These are phyloP conservation scores for Zymoseptoria ardabiliae DNA, from an alignment of 2,329 filamentous ascomycete species.

Conservation along the genomic window DNA sequence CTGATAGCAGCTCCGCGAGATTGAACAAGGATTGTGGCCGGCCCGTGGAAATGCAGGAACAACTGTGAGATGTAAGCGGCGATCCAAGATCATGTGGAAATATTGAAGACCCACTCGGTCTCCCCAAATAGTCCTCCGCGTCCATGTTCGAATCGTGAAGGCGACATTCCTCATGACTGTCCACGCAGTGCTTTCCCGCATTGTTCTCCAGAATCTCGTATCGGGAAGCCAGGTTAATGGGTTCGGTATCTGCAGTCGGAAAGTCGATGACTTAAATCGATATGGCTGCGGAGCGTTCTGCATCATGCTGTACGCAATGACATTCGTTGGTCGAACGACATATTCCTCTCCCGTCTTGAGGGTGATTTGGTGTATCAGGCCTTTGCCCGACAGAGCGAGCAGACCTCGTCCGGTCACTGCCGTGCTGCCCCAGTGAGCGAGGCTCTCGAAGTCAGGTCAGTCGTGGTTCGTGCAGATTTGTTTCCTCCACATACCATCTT, in stretches of 20 bases:
- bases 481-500: slow-evolving; percentile 47
- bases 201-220: slow-evolving; percentile 62
- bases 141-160: slow-evolving; percentile 66
- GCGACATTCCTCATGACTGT: slow-evolving; percentile 57
- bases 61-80: slow-evolving; percentile 39
- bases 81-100: neutral
- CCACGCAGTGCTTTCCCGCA: slow-evolving; percentile 67
- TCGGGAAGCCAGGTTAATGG: slow-evolving; percentile 59
- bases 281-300: slow-evolving; percentile 71
- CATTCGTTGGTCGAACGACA: slow-evolving; percentile 79
- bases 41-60: slow-evolving; percentile 84
- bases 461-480: neutral
- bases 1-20: slow-evolving; percentile 72
- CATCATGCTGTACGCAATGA: slow-evolving; percentile 80
- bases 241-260: slow-evolving; percentile 71
- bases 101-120: slow-evolving; percentile 54
- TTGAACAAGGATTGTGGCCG: slow-evolving; percentile 77
- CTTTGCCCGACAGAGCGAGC: slow-evolving; percentile 74
- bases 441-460: slow-evolving; percentile 45
- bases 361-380: slow-evolving; percentile 80
- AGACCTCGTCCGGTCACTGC: slow-evolving; percentile 81
- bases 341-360: slow-evolving; percentile 81
- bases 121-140: slow-evolving; percentile 81
- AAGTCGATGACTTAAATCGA: slow-evolving; percentile 68
- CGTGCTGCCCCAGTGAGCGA: slow-evolving; percentile 89